Percentiles rank a stretch among this genome's conserved stretches.
Evolutionary conservation across 1,139 yeast species (phyloP).

Genomic region (Yamadazyma aaseri): DNA sequence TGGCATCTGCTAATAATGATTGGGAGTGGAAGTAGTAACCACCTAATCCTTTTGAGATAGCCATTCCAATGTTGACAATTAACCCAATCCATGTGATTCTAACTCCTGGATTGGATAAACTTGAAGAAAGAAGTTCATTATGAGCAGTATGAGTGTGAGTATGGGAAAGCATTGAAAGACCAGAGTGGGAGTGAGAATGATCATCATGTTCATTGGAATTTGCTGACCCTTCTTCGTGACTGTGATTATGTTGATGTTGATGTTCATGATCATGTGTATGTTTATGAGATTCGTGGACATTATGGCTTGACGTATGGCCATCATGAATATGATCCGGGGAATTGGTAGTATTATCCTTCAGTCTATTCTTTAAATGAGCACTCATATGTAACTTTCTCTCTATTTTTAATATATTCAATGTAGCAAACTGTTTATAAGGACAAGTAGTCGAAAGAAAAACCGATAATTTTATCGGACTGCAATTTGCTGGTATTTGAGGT

Average conservation of each 20-base stretch:
- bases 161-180: constrained; percentile 13
- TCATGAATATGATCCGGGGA: too few species aligned
- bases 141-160: constrained; percentile 32
- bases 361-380: not conserved
- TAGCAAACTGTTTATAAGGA: too few species aligned
- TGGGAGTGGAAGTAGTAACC: constrained; percentile 94
- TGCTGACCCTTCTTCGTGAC: constrained; percentile 4
- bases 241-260: constrained; percentile 2
- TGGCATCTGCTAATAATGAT: constrained; percentile 89
- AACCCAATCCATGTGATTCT: constrained; percentile 92
- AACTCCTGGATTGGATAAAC: constrained; percentile 73
- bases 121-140: constrained; percentile 40
- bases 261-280: constrained; percentile 10
- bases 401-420: too few species aligned
- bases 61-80: constrained; percentile 80
- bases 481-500: not conserved
- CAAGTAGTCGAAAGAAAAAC: too few species aligned
- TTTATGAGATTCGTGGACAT: constrained; percentile 3
- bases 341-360: too few species aligned
- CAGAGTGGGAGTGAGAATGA: constrained; percentile 11
- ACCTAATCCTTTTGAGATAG: constrained; percentile 80
- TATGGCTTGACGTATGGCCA: too few species aligned
- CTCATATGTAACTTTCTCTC: not conserved
- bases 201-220: constrained; percentile 4
- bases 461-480: not conserved